Conservation (phyloP, 495 filamentous ascomycete species). For the Talaromyces stipitatus region DNA sequence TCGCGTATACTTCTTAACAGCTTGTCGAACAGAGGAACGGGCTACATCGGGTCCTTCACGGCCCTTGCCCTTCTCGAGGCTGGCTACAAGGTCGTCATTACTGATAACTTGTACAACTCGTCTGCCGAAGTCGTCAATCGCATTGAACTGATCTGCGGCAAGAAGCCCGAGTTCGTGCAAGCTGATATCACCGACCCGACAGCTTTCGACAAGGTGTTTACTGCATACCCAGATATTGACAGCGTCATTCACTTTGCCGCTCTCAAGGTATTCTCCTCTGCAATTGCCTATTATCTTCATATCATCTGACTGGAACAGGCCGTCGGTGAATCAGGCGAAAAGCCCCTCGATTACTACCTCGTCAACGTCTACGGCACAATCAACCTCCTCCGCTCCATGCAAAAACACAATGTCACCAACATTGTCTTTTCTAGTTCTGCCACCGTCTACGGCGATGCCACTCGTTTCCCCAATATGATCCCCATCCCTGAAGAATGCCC, state of each 20-base stretch:
- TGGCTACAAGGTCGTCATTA: conserved; percentile 91
- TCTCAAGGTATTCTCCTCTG: conserved; percentile 60
- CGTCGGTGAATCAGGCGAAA: conserved; percentile 92
- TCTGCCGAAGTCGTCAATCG: conserved; percentile 81
- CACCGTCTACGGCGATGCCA: conserved; percentile 97
- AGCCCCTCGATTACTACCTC: conserved; percentile 93
- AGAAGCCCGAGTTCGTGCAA: conserved; percentile 77
- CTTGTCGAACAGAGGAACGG: conserved; percentile 74
- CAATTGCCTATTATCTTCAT: neutral
- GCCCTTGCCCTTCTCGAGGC: conserved; percentile 83
- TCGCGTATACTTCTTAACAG: too few species aligned
- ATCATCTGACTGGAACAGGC: conserved; percentile 47
- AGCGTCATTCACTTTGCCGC: conserved; percentile 98
- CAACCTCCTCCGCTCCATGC: conserved; percentile 80
- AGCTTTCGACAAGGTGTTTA: conserved; percentile 79
- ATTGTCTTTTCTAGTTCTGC: conserved; percentile 97
- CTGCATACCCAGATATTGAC: conserved; percentile 85
- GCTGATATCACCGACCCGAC: conserved; percentile 81
- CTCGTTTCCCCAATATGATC: conserved; percentile 94
- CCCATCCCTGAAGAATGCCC: conserved; percentile 97
- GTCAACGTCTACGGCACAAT: conserved; percentile 95
- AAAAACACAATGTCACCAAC: conserved; percentile 80
- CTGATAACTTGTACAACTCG: conserved; percentile 95
- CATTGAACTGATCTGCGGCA: conserved; percentile 88
- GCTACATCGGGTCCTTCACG: conserved; percentile 99